phyloP scores from a whole-genome alignment of 2,329 filamentous ascomycete genomes.

The Rachicladosporium sp. region DNA sequence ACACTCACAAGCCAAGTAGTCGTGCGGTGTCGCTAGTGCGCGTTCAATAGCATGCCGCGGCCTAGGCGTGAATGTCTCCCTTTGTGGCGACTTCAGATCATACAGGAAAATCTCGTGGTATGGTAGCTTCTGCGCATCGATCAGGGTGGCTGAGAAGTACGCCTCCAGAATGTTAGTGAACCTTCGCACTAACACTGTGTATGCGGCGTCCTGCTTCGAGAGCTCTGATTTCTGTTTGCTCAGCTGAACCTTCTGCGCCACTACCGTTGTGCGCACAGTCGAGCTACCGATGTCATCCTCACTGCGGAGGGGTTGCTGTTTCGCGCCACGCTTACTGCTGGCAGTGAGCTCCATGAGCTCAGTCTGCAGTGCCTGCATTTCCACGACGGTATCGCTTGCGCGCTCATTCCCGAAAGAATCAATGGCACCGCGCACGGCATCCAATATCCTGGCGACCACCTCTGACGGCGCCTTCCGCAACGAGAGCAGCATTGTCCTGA shows the following conservation, averaged over 20 bases:
- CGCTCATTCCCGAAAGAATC: constrained; percentile 1
- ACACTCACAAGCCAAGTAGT: constrained; percentile 65
- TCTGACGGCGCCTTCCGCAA: constrained; percentile 50
- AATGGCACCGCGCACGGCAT: constrained; percentile 4
- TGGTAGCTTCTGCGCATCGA: constrained; percentile 41
- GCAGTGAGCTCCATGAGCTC: constrained; percentile 15
- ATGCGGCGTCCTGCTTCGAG: constrained; percentile 57
- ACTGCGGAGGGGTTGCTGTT: constrained; percentile 46
- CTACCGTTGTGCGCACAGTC: constrained; percentile 62
- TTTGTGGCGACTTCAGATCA: constrained; percentile 55
- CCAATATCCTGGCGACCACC: constrained; percentile 34
- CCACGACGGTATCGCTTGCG: neutral
- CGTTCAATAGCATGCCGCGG: constrained; percentile 60
- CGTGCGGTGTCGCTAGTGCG: constrained; percentile 58
- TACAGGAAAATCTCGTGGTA: constrained; percentile 66
- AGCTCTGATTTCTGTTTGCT: constrained; percentile 61
- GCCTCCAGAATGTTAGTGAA: constrained; percentile 39
- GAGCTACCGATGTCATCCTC: constrained; percentile 61
- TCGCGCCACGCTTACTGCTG: neutral
- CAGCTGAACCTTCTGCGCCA: constrained; percentile 70
- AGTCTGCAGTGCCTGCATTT: constrained; percentile 3
- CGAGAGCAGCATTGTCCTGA: constrained; percentile 43
- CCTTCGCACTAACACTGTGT: constrained; percentile 52
- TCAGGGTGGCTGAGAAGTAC: constrained; percentile 35
- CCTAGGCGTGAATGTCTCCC: constrained; percentile 62